These are phyloP conservation scores for Pisolithus marmoratus DNA, from an alignment of 768 basidiomycete species.

Conservation along the genomic window DNA sequence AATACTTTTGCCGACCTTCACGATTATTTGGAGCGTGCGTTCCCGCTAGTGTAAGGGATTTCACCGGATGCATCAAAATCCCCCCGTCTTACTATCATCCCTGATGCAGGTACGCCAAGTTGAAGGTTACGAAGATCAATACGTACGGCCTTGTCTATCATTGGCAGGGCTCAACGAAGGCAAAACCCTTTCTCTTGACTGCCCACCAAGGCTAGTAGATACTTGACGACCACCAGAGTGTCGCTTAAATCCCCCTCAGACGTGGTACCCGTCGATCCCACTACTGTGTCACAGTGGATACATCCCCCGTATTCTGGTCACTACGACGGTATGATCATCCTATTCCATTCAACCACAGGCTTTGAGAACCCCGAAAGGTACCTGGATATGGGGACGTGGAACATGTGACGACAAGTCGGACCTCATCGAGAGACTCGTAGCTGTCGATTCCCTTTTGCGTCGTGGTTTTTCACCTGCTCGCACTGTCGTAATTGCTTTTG, in stretches of 20 bases:
- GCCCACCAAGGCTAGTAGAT: slow-evolving; percentile 39
- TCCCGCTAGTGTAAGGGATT: slow-evolving; percentile 49
- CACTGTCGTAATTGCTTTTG: slow-evolving; percentile 34
- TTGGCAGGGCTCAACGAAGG: slow-evolving; percentile 46
- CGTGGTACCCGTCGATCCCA: slow-evolving; percentile 56
- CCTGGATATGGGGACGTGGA: slow-evolving; percentile 73
- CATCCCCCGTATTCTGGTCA: slow-evolving; percentile 56
- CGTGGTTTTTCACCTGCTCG: slow-evolving; percentile 44
- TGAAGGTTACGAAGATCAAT: slow-evolving; percentile 50
- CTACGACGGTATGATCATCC: slow-evolving; percentile 37
- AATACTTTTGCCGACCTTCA: slow-evolving; percentile 9
- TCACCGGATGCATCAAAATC: background rate
- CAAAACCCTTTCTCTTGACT: slow-evolving; percentile 48
- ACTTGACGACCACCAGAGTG: background rate
- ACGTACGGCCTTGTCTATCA: slow-evolving; percentile 53
- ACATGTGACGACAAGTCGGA: slow-evolving; percentile 68
- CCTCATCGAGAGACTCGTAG: slow-evolving; percentile 46
- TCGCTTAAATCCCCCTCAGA: slow-evolving; percentile 32
- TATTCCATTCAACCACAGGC: background rate
- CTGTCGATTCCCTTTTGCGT: slow-evolving; percentile 42
- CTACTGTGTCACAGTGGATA: slow-evolving; percentile 49
- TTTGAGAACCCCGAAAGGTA: slow-evolving; percentile 23
- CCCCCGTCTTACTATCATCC: background rate
- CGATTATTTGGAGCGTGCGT: slow-evolving; percentile 31
- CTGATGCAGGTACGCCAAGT: slow-evolving; percentile 35